Evolutionary conservation across 208 protist species (phyloP), one percentile per base, ranked within the genome.

Genomic region (Balamuthia mandrillaris): DNA sequence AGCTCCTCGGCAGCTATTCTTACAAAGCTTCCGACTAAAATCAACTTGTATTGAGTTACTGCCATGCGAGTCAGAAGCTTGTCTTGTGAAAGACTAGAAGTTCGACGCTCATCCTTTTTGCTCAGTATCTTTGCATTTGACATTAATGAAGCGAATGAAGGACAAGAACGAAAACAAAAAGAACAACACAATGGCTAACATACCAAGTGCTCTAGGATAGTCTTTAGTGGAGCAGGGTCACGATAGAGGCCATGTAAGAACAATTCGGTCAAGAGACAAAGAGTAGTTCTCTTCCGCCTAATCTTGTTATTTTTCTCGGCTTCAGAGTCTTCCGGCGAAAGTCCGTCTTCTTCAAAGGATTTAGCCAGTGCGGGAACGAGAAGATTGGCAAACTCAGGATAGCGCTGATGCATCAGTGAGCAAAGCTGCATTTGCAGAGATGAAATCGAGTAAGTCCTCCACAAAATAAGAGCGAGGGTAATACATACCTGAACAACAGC

Each of bases 341-440:
- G 18, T 0, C 1, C 1, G 0, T 74, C n/a, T 27, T 77, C 52
- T 54, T 72, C 29, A 45, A 91, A 90, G 7, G 75, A 31, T 49
- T 84, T 84, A 9, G 86, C 79, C 1, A 92, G 78, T 27, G 85
- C 56, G n/a, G 86, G 65, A 0, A 68, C 5, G 1, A 92, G 61
- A 0, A 44, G 18, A 5, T 45, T 37, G 12, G 86, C 61, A 29
- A 93, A 87, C 24, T 91, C 90, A 6, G 88, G 84, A 35, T 93
- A 93, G 7, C 87, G 56, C 54, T 92, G 89, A 75, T 93, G 90
- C 51, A 92, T 56, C 29, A 89, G 44, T 14, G 88, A 92, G 21
- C 88, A 89, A 1, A 92, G 35, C 10, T 88, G 41, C 5, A 91
- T 47, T 18, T 24, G 74, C 52, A 3, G 7, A 35, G 3, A 24